phyloP scores from a whole-genome alignment of 805 yeast genomes.

The Starmerella geochares region DNA sequence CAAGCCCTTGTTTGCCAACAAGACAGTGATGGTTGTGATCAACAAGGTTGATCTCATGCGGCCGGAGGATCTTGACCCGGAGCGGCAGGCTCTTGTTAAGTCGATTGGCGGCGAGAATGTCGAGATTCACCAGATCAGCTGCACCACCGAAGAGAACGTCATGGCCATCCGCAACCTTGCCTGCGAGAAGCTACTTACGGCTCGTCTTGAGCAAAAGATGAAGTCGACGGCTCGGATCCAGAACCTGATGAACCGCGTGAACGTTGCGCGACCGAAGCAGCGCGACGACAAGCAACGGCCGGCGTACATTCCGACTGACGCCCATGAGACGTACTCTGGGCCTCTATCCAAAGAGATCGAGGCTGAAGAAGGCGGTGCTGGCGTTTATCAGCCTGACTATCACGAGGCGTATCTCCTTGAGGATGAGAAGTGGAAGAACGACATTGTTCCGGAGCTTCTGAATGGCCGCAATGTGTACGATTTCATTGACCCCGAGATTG shows the following conservation, averaged over 20 bases:
- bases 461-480: slow-evolving; percentile 96
- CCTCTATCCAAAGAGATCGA: slow-evolving; percentile 86
- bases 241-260: slow-evolving; percentile 87
- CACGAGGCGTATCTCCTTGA: slow-evolving; percentile 86
- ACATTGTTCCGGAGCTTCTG: slow-evolving; percentile 89
- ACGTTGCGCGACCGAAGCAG: slow-evolving; percentile 79
- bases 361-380: slow-evolving; percentile 96
- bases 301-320: slow-evolving; percentile 74
- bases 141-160: slow-evolving; percentile 87
- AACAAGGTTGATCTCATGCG: slow-evolving; percentile 88
- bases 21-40: slow-evolving; percentile 88
- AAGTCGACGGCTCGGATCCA: slow-evolving; percentile 83
- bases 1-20: slow-evolving; percentile 94
- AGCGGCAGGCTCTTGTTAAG: slow-evolving; percentile 59
- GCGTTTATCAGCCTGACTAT: slow-evolving; percentile 88
- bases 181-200: slow-evolving; percentile 89
- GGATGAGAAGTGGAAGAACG: slow-evolving; percentile 96
- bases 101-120: slow-evolving; percentile 59
- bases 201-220: slow-evolving; percentile 92
- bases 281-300: slow-evolving; percentile 74
- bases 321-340: slow-evolving; percentile 55
- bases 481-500: slow-evolving; percentile 92
- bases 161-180: slow-evolving; percentile 95
- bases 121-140: slow-evolving; percentile 85
- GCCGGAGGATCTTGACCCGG: slow-evolving; percentile 71